Percentiles rank a stretch among this genome's conserved stretches.
These are phyloP conservation scores for Clonostachys chloroleuca DNA, from an alignment of 2,329 filamentous ascomycete species.

Conservation along the genomic window DNA sequence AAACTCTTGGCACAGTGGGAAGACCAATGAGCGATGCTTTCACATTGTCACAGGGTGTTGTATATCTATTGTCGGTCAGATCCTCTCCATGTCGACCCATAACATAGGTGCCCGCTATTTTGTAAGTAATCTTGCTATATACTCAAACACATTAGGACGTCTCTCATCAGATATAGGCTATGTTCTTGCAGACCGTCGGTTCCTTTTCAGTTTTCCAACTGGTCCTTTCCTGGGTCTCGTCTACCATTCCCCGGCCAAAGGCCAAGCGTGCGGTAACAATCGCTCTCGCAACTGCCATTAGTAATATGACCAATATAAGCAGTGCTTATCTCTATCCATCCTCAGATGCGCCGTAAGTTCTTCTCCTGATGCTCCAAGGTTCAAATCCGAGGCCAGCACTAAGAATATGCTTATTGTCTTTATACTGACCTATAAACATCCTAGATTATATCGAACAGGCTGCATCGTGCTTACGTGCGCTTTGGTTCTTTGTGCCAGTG, in stretches of 20 bases:
- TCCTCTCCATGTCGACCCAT: constrained; percentile 1
- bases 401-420: background rate
- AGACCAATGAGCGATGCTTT: constrained; percentile 1
- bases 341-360: constrained; percentile 1
- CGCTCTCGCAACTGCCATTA: constrained; percentile 2
- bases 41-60: background rate
- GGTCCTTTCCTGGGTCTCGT: constrained; percentile 2
- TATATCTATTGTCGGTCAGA: constrained; percentile 2
- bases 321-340: constrained; percentile 1
- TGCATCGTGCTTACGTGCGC: constrained; percentile 1
- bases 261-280: constrained; percentile 3
- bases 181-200: constrained; percentile 1
- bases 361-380: background rate
- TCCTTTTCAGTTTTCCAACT: constrained; percentile 3
- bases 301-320: constrained; percentile 1
- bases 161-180: background rate
- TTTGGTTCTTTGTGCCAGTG: background rate
- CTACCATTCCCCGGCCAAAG: constrained; percentile 2
- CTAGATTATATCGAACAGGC: constrained; percentile 1
- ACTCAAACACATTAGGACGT: background rate
- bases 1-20: constrained; percentile 1
- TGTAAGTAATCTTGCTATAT: background rate
- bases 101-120: constrained; percentile 3
- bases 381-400: background rate
- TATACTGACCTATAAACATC: background rate